Percentiles rank a stretch among this genome's conserved stretches.
These are phyloP conservation scores for Epichloe typhina DNA, from an alignment of 2,329 filamentous ascomycete genomes.

Conservation along the genomic window DNA sequence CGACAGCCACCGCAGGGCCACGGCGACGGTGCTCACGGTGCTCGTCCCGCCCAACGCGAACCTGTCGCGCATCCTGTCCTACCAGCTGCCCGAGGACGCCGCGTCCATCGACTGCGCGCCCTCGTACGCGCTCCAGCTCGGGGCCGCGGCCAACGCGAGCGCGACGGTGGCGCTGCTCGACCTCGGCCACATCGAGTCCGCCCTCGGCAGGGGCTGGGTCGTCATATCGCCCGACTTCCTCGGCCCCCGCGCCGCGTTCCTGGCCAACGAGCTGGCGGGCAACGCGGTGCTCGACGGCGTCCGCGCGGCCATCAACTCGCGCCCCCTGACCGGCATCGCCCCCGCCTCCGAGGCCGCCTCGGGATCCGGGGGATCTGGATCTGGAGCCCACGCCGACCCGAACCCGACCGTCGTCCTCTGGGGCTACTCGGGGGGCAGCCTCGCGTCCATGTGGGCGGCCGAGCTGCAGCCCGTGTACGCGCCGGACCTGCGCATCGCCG, in stretches of 20 bases:
- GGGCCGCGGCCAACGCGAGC: constrained; percentile 9
- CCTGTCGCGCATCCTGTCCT: constrained; percentile 23
- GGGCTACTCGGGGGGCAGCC: too few species aligned
- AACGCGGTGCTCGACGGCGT: constrained; percentile 30
- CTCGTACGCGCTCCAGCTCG: constrained; percentile 14
- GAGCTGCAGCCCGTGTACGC: constrained; percentile 10
- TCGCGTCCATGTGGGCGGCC: constrained; percentile 11
- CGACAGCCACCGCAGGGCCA: constrained; percentile 20
- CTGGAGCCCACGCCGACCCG: too few species aligned
- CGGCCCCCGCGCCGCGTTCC: constrained; percentile 29
- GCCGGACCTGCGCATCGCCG: constrained; percentile 12
- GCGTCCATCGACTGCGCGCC: constrained; percentile 22
- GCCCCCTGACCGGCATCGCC: background rate
- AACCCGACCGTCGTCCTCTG: too few species aligned
- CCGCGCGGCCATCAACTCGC: constrained; percentile 23
- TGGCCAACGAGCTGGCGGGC: constrained; percentile 25
- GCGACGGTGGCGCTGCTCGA: constrained; percentile 15
- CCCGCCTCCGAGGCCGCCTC: too few species aligned
- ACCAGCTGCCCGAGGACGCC: constrained; percentile 28
- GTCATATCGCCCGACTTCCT: constrained; percentile 35
- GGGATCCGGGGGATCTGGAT: too few species aligned
- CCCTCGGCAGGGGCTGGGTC: constrained; percentile 30
- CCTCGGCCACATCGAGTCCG: constrained; percentile 10
- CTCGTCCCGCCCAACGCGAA: constrained; percentile 21
- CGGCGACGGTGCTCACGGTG: constrained; percentile 25